Conservation (phyloP, 306 rosid genomes). For the Vigna unguiculata region DNA sequence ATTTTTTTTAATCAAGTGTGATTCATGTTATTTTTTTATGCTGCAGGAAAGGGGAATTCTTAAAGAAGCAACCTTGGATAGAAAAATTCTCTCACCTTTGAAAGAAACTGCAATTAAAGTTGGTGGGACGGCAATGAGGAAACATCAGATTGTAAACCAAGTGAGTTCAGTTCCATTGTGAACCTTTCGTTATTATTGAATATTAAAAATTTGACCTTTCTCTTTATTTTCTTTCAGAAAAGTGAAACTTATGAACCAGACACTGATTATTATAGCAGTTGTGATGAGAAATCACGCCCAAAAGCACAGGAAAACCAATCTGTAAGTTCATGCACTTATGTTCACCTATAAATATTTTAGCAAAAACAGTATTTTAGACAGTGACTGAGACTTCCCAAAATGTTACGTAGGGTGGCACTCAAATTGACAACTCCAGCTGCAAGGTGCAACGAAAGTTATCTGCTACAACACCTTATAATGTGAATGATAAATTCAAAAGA, state of each 20-base stretch:
- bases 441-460: constrained; percentile 49
- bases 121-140: constrained; percentile 48
- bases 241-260: constrained; percentile 48
- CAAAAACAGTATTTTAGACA: not conserved
- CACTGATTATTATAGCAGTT: constrained; percentile 42
- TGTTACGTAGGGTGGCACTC: constrained; percentile 50
- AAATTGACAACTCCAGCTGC: constrained; percentile 37
- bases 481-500: constrained; percentile 43
- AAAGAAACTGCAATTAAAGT: constrained; percentile 57
- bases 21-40: constrained; percentile 33
- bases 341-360: constrained; percentile 10
- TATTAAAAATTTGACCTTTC: not conserved
- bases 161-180: constrained; percentile 41
- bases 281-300: constrained; percentile 47
- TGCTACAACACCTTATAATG: constrained; percentile 37
- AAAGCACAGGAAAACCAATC: constrained; percentile 40
- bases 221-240: constrained; percentile 42
- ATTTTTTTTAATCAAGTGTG: not conserved
- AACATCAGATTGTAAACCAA: constrained; percentile 42
- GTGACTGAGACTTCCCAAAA: constrained; percentile 23
- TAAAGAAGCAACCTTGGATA: constrained; percentile 85
- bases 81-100: constrained; percentile 57
- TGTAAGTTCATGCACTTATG: constrained; percentile 48
- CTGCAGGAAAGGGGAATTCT: constrained; percentile 89
- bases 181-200: not conserved